phyloP scores from a whole-genome alignment of 768 basidiomycete genomes.

The Pisolithus marmoratus region DNA sequence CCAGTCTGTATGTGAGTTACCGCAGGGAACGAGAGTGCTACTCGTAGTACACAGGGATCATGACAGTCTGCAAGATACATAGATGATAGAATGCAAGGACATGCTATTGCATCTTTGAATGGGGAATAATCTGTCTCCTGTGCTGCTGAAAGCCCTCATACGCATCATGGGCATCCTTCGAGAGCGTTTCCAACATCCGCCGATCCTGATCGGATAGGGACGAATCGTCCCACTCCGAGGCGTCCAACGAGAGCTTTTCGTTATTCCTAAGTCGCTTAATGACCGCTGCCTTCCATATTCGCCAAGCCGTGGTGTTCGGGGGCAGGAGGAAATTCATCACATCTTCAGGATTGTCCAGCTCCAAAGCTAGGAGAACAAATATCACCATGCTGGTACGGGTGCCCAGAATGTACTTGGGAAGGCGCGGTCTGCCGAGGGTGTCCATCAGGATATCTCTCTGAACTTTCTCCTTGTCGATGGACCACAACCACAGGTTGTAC shows the following conservation, averaged over 20 bases:
- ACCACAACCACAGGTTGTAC: slow-evolving; percentile 26
- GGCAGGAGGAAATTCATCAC: neutral
- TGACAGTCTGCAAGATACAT: too few relatives aligned
- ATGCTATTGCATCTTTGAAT: too few relatives aligned
- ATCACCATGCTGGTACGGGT: slow-evolving; percentile 1
- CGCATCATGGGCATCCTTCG: neutral
- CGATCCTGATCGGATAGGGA: neutral
- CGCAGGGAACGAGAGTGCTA: too few relatives aligned
- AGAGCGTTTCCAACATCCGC: slow-evolving; percentile 1
- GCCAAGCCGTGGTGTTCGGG: neutral
- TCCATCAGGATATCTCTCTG: slow-evolving; percentile 15
- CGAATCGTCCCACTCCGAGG: neutral
- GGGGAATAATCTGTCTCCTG: too few relatives aligned
- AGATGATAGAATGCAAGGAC: too few relatives aligned
- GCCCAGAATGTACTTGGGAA: neutral
- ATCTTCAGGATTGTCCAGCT: neutral
- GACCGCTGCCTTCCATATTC: neutral
- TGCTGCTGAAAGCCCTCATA: too few relatives aligned
- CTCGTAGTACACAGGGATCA: too few relatives aligned
- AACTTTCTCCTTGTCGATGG: slow-evolving; percentile 22
- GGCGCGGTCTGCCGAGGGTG: neutral
- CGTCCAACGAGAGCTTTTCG: too few relatives aligned
- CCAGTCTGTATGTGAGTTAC: too few relatives aligned
- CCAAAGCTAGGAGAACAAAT: slow-evolving; percentile 1
- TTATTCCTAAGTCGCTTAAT: neutral